Percentiles rank a stretch among this genome's conserved stretches.
Conservation (phyloP, 73 alveolate species). For the Tetrahymena thermophila region DNA sequence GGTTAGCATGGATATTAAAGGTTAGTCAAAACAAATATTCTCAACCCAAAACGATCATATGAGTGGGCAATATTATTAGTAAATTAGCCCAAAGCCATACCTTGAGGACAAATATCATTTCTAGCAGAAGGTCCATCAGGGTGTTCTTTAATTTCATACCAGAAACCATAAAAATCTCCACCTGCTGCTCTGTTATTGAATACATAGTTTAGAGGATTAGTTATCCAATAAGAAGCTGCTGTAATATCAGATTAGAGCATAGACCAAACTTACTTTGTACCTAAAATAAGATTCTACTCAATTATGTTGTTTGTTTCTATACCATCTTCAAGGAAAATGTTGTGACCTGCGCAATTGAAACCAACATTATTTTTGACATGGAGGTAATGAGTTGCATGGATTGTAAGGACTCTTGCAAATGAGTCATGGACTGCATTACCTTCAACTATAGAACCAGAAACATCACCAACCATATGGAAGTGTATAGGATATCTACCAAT, state of each 20-base stretch:
- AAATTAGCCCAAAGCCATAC: conserved; percentile 56
- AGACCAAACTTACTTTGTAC: conserved; percentile 44
- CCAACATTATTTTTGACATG: conserved; percentile 60
- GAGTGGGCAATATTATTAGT: conserved; percentile 74
- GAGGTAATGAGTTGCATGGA: conserved; percentile 66
- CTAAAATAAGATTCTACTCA: conserved; percentile 53
- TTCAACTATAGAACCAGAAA: conserved; percentile 56
- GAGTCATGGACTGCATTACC: conserved; percentile 72
- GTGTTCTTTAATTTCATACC: conserved; percentile 30
- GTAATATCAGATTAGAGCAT: conserved; percentile 71
- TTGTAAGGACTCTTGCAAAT: conserved; percentile 68
- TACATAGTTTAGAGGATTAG: conserved; percentile 66
- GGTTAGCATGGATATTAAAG: conserved; percentile 37
- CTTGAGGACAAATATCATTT: conserved; percentile 65
- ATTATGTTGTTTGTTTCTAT: conserved; percentile 59
- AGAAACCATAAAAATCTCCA: conserved; percentile 58
- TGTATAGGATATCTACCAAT: conserved; percentile 84
- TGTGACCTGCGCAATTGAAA: conserved; percentile 73
- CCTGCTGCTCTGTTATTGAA: conserved; percentile 77
- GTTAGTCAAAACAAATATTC: conserved; percentile 48
- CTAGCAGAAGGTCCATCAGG: conserved; percentile 71
- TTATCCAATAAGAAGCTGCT: conserved; percentile 79
- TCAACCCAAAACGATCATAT: conserved; percentile 76
- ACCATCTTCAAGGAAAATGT: conserved; percentile 78
- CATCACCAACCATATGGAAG: conserved; percentile 69